Conservation (phyloP, 768 basidiomycete genomes). For the Plicaturopsis crispa region DNA sequence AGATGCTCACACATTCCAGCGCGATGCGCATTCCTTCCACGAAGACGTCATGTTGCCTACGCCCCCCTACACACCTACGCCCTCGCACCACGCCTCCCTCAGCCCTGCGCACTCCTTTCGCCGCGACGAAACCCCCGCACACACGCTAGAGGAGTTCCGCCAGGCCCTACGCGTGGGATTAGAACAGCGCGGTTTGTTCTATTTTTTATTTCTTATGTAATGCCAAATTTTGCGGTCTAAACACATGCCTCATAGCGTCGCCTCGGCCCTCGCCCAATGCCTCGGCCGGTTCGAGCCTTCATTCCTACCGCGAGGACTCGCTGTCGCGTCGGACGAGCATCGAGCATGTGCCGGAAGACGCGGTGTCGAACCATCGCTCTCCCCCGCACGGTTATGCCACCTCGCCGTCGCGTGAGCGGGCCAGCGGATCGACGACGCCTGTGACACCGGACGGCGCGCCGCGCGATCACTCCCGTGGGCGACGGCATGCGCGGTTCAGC, state of each 20-base stretch:
- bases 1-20: conserved; percentile 1
- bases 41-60: conserved; percentile 15
- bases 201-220: conserved; percentile 15
- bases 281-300: conserved; percentile 9
- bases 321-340: conserved; percentile 32
- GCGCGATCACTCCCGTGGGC: too few relatives aligned
- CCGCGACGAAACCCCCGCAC: conserved; percentile 16
- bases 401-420: not conserved
- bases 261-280: conserved; percentile 15
- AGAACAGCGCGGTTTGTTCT: conserved; percentile 7
- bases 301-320: conserved; percentile 5
- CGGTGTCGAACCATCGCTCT: too few relatives aligned
- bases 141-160: conserved; percentile 31
- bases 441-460: too few relatives aligned
- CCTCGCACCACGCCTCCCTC: not conserved
- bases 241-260: too few relatives aligned
- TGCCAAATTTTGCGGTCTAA: too few relatives aligned
- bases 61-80: conserved; percentile 24
- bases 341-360: conserved; percentile 31
- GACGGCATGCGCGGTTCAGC: conserved; percentile 40
- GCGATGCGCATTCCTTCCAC: conserved; percentile 18
- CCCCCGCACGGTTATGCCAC: too few relatives aligned
- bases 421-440: conserved; percentile 11
- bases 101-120: not conserved
- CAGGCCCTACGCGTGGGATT: conserved; percentile 25